Base-by-base conservation (phyloP, 441 rosid genomes). In the Gossypium davidsonii region DNA sequence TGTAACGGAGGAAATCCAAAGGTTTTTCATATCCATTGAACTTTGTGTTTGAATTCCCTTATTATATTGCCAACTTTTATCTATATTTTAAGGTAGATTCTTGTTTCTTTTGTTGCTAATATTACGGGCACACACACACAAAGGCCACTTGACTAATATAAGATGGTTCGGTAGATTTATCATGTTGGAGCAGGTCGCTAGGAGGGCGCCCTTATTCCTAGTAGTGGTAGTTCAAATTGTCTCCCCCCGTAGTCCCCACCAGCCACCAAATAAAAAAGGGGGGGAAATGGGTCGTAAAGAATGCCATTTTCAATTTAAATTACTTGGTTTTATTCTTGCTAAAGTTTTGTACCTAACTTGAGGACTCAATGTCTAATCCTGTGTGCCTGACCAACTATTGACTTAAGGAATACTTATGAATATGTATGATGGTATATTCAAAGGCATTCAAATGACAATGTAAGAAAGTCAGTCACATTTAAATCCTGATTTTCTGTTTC, bases 1-100 rank as follows among this genome's bases (percentile, higher is more conserved):
- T 55, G 79, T 92, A 78, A 88, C 95, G n/a, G 91, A 89, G 73
- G 98, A 92, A 80, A 94, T 92, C 72, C 78, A 84, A 61, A 85
- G 95, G 97, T 94, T 57, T 12, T 65, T 78, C 61, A 28, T 17
- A 3, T 25, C 17, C 6, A 67, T 25, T 23, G 10, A 42, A 39
- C 52, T 64, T 63, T 64, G 10, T 42, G 53, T 12, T 65, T 18
- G 31, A 64, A 39, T 64, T 60, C 37, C 42, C 37, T 61, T 25
- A 51, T 4, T 17, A 39, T 4, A 63, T 8, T 64, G 9, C 68
- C 8, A 10, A 14, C 15, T 42, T 1, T 1, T 67, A 49, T 26
- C n/a, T 67, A 51, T 67, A 49, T 49, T 49, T 67, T 34, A 66
- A 49, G 1, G 0, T 26, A 1, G 42, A 26, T 49, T 67, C 53